Conservation (phyloP, 495 filamentous ascomycete genomes). For the Talaromyces trachyspermus region DNA sequence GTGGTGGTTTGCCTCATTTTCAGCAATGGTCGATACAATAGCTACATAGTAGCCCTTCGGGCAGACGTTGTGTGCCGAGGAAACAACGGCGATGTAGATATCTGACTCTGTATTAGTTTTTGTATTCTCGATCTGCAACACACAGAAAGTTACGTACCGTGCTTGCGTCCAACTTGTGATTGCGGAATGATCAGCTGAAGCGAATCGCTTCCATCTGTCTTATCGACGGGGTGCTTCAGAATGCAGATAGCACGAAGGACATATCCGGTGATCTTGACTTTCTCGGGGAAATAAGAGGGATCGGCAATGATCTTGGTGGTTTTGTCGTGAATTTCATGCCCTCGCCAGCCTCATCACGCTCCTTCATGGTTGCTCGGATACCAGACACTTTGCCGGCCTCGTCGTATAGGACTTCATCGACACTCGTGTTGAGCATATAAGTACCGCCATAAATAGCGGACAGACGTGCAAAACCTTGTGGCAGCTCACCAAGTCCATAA, state of each 20-base stretch:
- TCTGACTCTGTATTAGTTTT: conserved; percentile 44
- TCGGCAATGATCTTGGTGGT: conserved; percentile 94
- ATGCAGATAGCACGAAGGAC: conserved; percentile 96
- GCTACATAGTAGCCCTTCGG: conserved; percentile 99
- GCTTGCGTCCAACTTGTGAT: conserved; percentile 88
- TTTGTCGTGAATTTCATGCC: conserved; percentile 93
- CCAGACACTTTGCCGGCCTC: conserved; percentile 73
- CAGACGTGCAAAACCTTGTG: conserved; percentile 94
- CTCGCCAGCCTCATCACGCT: conserved; percentile 63
- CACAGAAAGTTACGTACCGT: conserved; percentile 52
- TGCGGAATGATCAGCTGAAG: conserved; percentile 96
- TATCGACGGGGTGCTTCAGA: conserved; percentile 85
- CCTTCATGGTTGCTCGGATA: conserved; percentile 95
- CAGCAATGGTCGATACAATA: conserved; percentile 95
- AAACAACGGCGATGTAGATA: conserved; percentile 97
- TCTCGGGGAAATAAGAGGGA: conserved; percentile 91
- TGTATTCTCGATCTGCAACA: not conserved
- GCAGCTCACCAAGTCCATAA: conserved; percentile 94
- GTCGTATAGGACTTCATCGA: conserved; percentile 82
- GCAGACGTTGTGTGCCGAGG: conserved; percentile 94
- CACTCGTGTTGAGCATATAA: conserved; percentile 94
- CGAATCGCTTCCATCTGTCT: conserved; percentile 83
- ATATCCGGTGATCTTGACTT: conserved; percentile 79
- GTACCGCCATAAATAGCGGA: conserved; percentile 98
- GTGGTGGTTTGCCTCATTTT: conserved; percentile 87